These are phyloP conservation scores for Basidiobolus heterosporus DNA, from an alignment of 371 early-diverging fungal species.

Conservation along the genomic window DNA sequence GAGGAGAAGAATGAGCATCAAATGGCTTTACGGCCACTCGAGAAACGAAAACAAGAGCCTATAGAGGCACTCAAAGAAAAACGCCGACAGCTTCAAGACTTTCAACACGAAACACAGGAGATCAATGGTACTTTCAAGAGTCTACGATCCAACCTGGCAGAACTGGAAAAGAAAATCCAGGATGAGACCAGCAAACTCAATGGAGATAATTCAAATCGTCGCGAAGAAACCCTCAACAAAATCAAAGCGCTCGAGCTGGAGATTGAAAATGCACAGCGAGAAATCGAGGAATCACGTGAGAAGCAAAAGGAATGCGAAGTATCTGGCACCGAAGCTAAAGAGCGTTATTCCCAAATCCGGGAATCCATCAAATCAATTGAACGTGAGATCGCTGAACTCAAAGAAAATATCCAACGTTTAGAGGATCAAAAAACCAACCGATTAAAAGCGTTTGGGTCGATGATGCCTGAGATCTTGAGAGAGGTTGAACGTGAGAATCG, in stretches of 20 bases:
- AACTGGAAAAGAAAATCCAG: constrained; percentile 13
- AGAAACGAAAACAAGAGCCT: too few species aligned
- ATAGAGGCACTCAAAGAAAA: constrained; percentile 6
- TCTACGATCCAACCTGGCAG: constrained; percentile 6
- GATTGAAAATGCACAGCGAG: constrained; percentile 6
- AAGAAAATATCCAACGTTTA: constrained; percentile 18
- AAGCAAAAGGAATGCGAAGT: background rate
- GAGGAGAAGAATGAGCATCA: constrained; percentile 1
- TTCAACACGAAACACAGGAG: constrained; percentile 5
- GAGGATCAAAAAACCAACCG: constrained; percentile 35
- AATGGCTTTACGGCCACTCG: too few species aligned
- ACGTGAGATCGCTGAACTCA: constrained; percentile 2
- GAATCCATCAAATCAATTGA: background rate
- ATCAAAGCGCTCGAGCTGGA: constrained; percentile 9
- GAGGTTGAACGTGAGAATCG: constrained; percentile 40
- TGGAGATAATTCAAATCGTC: background rate
- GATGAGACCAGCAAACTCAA: constrained; percentile 5
- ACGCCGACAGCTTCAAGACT: constrained; percentile 6
- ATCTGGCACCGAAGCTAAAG: constrained; percentile 6
- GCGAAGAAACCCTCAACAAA: constrained; percentile 6
- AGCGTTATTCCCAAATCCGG: background rate
- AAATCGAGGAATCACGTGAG: constrained; percentile 7
- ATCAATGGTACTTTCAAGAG: background rate
- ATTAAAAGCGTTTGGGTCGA: constrained; percentile 50
- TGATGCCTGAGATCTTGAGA: constrained; percentile 45